Percentiles rank a stretch among this genome's conserved stretches.
phyloP scores from a whole-genome alignment of 495 filamentous ascomycete genomes.

The Darksidea phi region DNA sequence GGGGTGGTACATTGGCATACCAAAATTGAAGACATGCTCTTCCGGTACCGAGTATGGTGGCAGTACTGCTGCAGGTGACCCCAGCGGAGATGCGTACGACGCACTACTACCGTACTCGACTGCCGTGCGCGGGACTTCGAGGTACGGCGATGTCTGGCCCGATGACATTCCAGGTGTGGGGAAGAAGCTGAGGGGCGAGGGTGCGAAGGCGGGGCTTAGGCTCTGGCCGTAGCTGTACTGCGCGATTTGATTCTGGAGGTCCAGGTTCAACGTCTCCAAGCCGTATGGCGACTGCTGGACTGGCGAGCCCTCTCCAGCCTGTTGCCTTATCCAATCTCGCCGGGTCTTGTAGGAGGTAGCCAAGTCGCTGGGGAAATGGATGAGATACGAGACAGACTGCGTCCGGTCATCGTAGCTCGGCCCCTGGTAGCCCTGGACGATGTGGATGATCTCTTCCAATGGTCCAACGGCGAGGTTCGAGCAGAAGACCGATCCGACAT shows the following conservation, averaged over 20 bases:
- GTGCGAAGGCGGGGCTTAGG: constrained; percentile 46
- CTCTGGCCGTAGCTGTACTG: constrained; percentile 39
- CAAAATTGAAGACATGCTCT: constrained; percentile 34
- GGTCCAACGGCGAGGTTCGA: constrained; percentile 40
- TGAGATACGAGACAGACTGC: constrained; percentile 37
- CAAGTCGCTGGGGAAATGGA: constrained; percentile 41
- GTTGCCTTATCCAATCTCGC: constrained; percentile 36
- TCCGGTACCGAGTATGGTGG: constrained; percentile 33
- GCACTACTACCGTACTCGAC: constrained; percentile 31
- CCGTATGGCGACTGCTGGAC: constrained; percentile 30
- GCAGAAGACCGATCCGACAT: constrained; percentile 74
- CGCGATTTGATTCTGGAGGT: constrained; percentile 36
- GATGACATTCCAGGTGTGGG: constrained; percentile 27
- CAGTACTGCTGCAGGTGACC: constrained; percentile 30
- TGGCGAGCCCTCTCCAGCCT: constrained; percentile 29
- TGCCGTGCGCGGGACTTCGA: constrained; percentile 40
- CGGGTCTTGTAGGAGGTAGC: constrained; percentile 36
- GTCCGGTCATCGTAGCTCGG: constrained; percentile 32
- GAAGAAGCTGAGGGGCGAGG: constrained; percentile 38
- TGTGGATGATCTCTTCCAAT: constrained; percentile 43
- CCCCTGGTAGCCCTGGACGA: constrained; percentile 41
- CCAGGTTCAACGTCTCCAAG: constrained; percentile 33
- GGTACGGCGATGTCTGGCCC: constrained; percentile 37
- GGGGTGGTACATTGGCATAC: constrained; percentile 34
- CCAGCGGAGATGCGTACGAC: constrained; percentile 34